phyloP scores from a whole-genome alignment of 441 rosid genomes.

The Dalechampia spathulata region DNA sequence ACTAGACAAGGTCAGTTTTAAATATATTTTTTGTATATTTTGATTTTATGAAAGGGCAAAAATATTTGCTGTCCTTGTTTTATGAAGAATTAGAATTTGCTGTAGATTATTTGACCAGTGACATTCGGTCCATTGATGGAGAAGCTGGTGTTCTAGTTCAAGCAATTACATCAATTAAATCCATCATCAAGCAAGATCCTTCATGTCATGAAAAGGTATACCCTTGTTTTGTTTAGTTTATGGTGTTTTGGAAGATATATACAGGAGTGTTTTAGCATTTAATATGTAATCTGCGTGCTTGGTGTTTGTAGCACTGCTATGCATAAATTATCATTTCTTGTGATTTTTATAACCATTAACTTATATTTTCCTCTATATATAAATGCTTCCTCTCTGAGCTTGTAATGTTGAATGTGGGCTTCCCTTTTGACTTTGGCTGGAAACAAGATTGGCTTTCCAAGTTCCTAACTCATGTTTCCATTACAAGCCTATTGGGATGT shows the following conservation, averaged over 20 bases:
- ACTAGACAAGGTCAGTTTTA: conserved; percentile 55
- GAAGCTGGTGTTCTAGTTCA: conserved; percentile 72
- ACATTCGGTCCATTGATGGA: conserved; percentile 36
- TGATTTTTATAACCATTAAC: too few species aligned
- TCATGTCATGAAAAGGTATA: conserved; percentile 69
- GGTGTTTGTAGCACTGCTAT: too few species aligned
- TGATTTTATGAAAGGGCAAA: not conserved
- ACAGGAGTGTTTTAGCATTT: too few species aligned
- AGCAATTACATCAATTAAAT: conserved; percentile 65
- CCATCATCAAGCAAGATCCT: conserved; percentile 72
- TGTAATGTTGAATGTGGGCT: too few species aligned
- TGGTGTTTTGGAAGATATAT: not conserved
- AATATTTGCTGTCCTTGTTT: conserved; percentile 10
- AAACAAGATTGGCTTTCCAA: too few species aligned
- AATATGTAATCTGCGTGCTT: too few species aligned
- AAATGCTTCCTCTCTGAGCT: too few species aligned
- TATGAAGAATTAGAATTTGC: conserved; percentile 21
- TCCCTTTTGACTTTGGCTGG: too few species aligned
- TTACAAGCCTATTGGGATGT: not conserved
- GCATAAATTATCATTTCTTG: too few species aligned
- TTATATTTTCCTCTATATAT: too few species aligned
- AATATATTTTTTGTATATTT: conserved; percentile 11
- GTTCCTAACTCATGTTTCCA: too few species aligned
- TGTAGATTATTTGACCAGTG: conserved; percentile 54
- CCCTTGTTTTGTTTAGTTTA: conserved; percentile 14